Conservation (phyloP, 805 yeast species). For the Starmerella bombicola region DNA sequence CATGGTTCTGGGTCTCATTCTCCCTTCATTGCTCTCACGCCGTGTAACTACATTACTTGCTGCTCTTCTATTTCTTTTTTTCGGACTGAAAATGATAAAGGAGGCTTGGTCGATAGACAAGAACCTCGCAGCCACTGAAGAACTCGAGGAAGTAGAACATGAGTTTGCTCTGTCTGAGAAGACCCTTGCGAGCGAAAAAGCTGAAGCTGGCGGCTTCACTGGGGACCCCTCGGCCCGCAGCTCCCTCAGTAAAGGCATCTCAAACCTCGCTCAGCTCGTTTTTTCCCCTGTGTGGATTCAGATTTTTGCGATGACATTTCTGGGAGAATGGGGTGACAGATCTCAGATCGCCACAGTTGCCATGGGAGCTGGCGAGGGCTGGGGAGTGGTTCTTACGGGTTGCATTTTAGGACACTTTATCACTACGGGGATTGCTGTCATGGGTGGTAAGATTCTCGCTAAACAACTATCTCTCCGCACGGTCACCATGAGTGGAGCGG, state of each 20-base stretch:
- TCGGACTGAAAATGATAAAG: conserved; percentile 35
- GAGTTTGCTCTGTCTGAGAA: conserved; percentile 61
- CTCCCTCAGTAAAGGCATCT: conserved; percentile 29
- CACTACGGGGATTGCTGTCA: conserved; percentile 82
- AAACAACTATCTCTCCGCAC: conserved; percentile 80
- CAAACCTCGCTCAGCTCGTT: conserved; percentile 46
- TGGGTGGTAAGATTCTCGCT: conserved; percentile 87
- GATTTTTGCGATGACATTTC: conserved; percentile 86
- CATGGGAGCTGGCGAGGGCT: conserved; percentile 93
- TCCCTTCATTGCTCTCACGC: conserved; percentile 73
- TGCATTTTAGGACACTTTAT: conserved; percentile 79
- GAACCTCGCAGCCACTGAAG: conserved; percentile 71
- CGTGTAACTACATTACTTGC: conserved; percentile 73
- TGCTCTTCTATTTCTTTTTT: conserved; percentile 58
- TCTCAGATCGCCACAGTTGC: conserved; percentile 97
- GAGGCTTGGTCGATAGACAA: conserved; percentile 75
- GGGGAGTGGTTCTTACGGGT: conserved; percentile 79
- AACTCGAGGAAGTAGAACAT: conserved; percentile 91
- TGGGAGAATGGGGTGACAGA: conserved; percentile 99
- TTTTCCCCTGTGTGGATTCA: conserved; percentile 88
- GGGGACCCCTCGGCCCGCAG: conserved; percentile 25
- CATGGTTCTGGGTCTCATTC: conserved; percentile 82
- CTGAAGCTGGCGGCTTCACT: conserved; percentile 29
- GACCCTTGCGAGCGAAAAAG: conserved; percentile 32
- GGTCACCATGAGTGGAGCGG: conserved; percentile 83